phyloP scores from a whole-genome alignment of 805 yeast genomes.

The Candida parachauliodes region DNA sequence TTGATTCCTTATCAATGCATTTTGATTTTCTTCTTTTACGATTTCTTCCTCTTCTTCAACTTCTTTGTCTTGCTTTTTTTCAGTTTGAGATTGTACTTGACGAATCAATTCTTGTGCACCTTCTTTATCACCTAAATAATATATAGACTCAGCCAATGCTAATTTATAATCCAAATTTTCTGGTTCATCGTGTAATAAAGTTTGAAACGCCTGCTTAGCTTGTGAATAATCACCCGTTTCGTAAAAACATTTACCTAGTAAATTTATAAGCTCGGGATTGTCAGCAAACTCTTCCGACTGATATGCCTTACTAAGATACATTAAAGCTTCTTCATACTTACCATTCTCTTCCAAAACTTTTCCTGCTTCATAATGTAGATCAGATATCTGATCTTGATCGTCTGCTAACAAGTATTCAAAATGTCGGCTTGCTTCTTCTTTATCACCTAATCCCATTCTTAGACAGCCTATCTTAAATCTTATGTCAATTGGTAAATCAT shows the following conservation, averaged over 20 bases:
- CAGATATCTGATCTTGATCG: constrained; percentile 60
- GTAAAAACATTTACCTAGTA: constrained; percentile 73
- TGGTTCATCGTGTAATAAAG: constrained; percentile 54
- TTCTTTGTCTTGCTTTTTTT: background rate
- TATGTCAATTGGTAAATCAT: constrained; percentile 77
- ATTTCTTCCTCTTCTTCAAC: constrained; percentile 2
- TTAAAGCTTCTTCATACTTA: constrained; percentile 70
- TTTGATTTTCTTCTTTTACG: constrained; percentile 9
- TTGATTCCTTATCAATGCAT: constrained; percentile 16
- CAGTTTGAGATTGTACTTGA: constrained; percentile 40
- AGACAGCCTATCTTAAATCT: constrained; percentile 75
- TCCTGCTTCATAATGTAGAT: constrained; percentile 76
- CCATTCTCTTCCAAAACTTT: constrained; percentile 66
- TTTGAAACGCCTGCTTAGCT: constrained; percentile 58
- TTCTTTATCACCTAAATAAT: constrained; percentile 57
- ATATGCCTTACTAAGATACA: constrained; percentile 56
- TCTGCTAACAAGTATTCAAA: constrained; percentile 56
- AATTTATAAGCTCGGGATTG: constrained; percentile 48
- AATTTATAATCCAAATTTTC: constrained; percentile 69
- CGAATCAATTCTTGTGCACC: constrained; percentile 52
- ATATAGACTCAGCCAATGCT: constrained; percentile 78
- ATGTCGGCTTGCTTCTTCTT: constrained; percentile 71
- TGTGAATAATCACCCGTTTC: constrained; percentile 66
- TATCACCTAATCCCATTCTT: constrained; percentile 60
- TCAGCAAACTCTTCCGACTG: constrained; percentile 47